A percentile compares a stretch with the other conserved stretches of the same genome.
phyloP scores from a whole-genome alignment of 129 eudicot species.

The Mikania micrantha region DNA sequence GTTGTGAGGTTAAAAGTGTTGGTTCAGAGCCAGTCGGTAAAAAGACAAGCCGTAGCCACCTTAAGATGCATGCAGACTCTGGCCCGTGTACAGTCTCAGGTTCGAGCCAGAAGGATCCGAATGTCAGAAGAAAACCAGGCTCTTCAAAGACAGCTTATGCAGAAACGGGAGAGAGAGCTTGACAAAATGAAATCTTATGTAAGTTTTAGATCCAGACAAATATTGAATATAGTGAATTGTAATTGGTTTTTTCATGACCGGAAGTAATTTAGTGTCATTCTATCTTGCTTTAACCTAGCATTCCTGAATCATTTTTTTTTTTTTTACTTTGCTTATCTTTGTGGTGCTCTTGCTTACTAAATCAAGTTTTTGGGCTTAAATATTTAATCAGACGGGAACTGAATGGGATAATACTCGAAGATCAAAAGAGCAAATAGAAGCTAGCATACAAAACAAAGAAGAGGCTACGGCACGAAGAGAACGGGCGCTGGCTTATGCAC shows the following conservation, averaged over 20 bases:
- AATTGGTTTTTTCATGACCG: neutral
- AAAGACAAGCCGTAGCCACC: constrained; percentile 53
- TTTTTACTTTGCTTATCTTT: neutral
- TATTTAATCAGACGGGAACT: constrained; percentile 9
- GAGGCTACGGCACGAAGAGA: constrained; percentile 39
- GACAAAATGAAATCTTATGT: constrained; percentile 26
- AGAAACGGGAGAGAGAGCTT: constrained; percentile 49
- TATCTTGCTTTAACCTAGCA: neutral
- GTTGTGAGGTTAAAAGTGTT: constrained; percentile 45
- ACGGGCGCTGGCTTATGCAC: constrained; percentile 35
- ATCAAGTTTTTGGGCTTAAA: neutral
- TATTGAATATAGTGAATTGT: too few species aligned
- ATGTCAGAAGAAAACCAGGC: constrained; percentile 54
- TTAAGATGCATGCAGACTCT: constrained; percentile 57
- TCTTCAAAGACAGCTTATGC: constrained; percentile 49
- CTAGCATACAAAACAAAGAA: constrained; percentile 19
- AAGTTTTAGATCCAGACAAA: neutral
- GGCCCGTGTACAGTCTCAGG: constrained; percentile 58
- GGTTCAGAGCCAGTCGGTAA: constrained; percentile 50
- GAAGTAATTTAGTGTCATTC: neutral
- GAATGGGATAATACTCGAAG: constrained; percentile 32
- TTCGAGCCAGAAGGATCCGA: constrained; percentile 53
- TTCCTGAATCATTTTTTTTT: neutral
- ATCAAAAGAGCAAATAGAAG: constrained; percentile 31
- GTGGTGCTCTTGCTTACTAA: constrained; percentile 1